Base-by-base conservation (phyloP, 805 yeast species). In the Saccharomyces mikatae region DNA sequence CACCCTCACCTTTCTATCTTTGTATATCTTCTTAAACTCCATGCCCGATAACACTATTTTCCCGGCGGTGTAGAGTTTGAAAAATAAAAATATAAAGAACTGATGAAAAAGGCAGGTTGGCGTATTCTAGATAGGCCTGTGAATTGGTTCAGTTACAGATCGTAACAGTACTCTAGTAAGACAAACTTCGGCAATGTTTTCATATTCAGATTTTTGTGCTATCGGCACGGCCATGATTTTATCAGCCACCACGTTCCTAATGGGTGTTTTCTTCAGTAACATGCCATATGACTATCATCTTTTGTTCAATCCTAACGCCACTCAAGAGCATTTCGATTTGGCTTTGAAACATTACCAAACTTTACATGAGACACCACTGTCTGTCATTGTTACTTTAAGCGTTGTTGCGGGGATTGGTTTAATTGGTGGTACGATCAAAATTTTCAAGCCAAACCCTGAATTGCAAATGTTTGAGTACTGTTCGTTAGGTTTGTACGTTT, bases 391-490 rank as follows among this genome's bases (percentile, higher is more conserved):
- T 48, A 74, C 87, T 27, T 79, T 83, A 61, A 80, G 83, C 62
- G 78, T 79, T 22, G 74, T 89, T 62, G 95, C 88, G 62, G 71
- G 65, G 31, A 51, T 90, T 29, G 97, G 96, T 2, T 76, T 89
- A 54, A 47, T 81, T 49, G 96, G 96, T 5, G 75, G 83, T 54
- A 75, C 85, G 60, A 78, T 87, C 67, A 89, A 89, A 75, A 78
- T 92, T 54, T 89, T 85, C 75, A 86, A 86, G 72, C 97, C 98
- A n/a, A 68, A 80, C 48, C 92, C 86, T 52, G 95, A 92, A 50
- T 79, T 87, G 63, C 84, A 86, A 69, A 80, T 85, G 68, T 92
- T 94, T 67, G 99, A 92, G 71, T 96, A 95, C 62, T 96, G 91
- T 47, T 76, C 95, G 10, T 75, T 91, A 61, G 82, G 81, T n/a